These are phyloP conservation scores for Botrytis pseudocinerea DNA, from an alignment of 2,329 filamentous ascomycete species.

Conservation along the genomic window DNA sequence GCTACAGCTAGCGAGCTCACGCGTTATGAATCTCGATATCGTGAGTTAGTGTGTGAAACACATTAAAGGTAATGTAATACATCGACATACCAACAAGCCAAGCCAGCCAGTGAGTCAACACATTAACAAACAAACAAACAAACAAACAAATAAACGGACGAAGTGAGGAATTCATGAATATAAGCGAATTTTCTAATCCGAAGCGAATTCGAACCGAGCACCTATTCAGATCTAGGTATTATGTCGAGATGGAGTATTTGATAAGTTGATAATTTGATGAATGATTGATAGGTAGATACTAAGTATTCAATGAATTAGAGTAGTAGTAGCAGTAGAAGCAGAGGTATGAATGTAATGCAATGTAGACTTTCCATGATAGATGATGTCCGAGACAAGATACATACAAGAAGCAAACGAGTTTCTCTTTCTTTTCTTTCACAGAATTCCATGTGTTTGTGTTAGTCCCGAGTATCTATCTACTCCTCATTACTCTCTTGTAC, in stretches of 20 bases:
- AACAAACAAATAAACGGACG: no score
- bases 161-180: background rate
- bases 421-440: background rate
- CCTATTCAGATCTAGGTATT: background rate
- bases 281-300: background rate
- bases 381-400: background rate
- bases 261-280: background rate
- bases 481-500: background rate
- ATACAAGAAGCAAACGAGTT: background rate
- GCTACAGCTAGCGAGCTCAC: no score
- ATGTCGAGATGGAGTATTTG: background rate
- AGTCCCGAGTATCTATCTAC: background rate
- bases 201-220: background rate
- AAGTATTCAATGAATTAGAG: background rate
- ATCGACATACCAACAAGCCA: no score
- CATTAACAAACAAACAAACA: no score
- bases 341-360: background rate
- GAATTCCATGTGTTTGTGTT: fast-evolving
- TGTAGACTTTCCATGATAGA: background rate
- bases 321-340: background rate
- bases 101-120: no score
- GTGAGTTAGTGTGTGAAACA: no score
- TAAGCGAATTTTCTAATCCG: background rate
- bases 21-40: no score
- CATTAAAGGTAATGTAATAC: no score